Evolutionary conservation across 2,329 filamentous ascomycete genomes (phyloP), one percentile per base, ranked within the genome.

Genomic region (Colletotrichum tropicale): DNA sequence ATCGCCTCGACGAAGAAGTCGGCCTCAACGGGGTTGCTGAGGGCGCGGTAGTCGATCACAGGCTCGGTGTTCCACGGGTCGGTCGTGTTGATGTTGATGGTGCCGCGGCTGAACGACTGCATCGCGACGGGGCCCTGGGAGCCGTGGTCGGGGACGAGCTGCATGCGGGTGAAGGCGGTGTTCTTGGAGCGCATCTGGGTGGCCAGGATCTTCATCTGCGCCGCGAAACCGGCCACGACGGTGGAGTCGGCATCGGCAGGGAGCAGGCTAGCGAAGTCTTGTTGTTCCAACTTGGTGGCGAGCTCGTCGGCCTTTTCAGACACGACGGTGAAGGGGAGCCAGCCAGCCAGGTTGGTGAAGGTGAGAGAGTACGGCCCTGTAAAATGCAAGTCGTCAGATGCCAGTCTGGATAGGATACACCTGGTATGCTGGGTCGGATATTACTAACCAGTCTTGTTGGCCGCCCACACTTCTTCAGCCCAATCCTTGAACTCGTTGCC

Each of bases 1-100:
- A 86, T 76, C 68, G 82, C 83, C 70, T 86, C 84, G 21, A 84
- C 78, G 76, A 84, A 81, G 64, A 86, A 79, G 64, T 83, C 83
- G 13, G 82, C 73, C 70, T 87, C 85, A 9, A 86, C 74, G 0
- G 85, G 84, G 72, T 87, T 87, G 21, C 78, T 82, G 2, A 85
- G 82, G 3, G 83, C 82, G 9, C 84, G 80, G 74, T 86, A 85
- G 78, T 87, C 85, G 7, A 87, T 82, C 1, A 84, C 66, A 1
- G 85, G 85, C 66, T 84, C 81, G 4, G 78, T 79, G 18, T 78
- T 75, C 66, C 81, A 81, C 2, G 87, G 84, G 73, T 87, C 80
- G 71, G 84, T 64, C 74, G 87, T 78, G 78, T 83, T 76, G 81
- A 88, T 81, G 75, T 84, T 84, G 62, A 86, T 80, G 18, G 79